Evolutionary conservation across 176 grass and related monocot species (phyloP), one percentile per base, ranked within the genome.

Genomic region (Areca catechu): DNA sequence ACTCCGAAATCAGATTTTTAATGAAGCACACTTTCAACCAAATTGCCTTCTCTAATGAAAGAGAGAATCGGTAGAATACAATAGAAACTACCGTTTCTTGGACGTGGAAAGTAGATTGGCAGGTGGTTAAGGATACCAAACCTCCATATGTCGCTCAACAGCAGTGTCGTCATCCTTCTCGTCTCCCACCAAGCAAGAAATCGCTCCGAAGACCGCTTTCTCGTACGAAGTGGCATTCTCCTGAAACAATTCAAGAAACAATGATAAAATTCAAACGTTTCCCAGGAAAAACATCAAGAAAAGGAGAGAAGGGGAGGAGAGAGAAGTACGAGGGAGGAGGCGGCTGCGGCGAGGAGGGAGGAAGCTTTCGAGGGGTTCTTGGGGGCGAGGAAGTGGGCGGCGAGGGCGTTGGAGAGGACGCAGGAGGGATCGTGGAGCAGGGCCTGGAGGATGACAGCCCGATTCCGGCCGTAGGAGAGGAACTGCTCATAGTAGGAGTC

Each of bases 401-500:
- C 77, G 54, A 72, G 86, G 61, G 67, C 20, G 24, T 79, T 50
- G 24, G 81, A 74, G 34, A 89, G 86, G 18, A 60, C 77, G 74
- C 86, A 89, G 25, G 77, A 0, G 0, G 81, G 86, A 57, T 89
- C 81, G 49, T 54, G 70, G 15, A 61, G 53, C 1, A 57, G 69
- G 25, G 86, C 81, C 29, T 74, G 70, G 25, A 81, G 53, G 62
- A 72, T 69, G 43, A 60, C 20, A 0, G 54, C 77, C 1, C 86
- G 77, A 57, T 61, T 53, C 15, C 77, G 86, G 21, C 81, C 74
- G 77, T 65, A 85, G 22, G 66, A 2, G 62, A 89, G 53, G 61
- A 66, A 57, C 12, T 70, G 66, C 52, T 7, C 57, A 73, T 85
- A 89, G 77, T 89, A 84, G 58, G 63, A 77, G 57, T 89, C 71